These are phyloP conservation scores for Bruguiera parviflora DNA, from an alignment of 345 rosid species.

Conservation along the genomic window DNA sequence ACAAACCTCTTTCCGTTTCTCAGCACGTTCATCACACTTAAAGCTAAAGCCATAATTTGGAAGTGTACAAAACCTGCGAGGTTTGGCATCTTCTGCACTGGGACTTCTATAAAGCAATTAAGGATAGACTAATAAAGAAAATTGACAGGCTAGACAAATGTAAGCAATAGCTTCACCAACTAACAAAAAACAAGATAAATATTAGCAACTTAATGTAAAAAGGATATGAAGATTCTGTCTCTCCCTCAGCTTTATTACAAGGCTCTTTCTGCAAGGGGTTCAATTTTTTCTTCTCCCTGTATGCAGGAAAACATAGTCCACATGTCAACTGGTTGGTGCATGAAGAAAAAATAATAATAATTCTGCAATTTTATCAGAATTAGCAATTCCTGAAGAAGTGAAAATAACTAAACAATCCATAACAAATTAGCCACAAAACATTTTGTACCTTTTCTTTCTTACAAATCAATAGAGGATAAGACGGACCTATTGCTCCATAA, in stretches of 20 bases:
- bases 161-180: not conserved
- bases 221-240: conserved; percentile 72
- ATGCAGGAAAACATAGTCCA: conserved; percentile 27
- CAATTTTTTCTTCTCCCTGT: conserved; percentile 62
- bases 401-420: not conserved
- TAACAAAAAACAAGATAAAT: conserved; percentile 13
- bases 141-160: not conserved
- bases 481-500: not conserved
- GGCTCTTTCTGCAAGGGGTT: conserved; percentile 57
- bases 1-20: conserved; percentile 92
- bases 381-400: not conserved
- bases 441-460: not conserved
- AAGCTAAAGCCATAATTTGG: conserved; percentile 98
- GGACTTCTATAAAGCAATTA: conserved; percentile 53
- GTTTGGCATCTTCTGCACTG: conserved; percentile 55
- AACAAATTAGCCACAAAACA: not conserved
- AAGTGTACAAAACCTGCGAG: conserved; percentile 64
- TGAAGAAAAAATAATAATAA: not conserved
- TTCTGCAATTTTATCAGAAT: conserved; percentile 1
- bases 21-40: conserved; percentile 95
- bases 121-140: conserved; percentile 20
- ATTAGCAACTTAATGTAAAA: conserved; percentile 24
- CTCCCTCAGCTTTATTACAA: conserved; percentile 53
- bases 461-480: not conserved
- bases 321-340: not conserved